Conservation (phyloP, 192 early-diverging fungal genomes). For the Cetraspora pellucida region DNA sequence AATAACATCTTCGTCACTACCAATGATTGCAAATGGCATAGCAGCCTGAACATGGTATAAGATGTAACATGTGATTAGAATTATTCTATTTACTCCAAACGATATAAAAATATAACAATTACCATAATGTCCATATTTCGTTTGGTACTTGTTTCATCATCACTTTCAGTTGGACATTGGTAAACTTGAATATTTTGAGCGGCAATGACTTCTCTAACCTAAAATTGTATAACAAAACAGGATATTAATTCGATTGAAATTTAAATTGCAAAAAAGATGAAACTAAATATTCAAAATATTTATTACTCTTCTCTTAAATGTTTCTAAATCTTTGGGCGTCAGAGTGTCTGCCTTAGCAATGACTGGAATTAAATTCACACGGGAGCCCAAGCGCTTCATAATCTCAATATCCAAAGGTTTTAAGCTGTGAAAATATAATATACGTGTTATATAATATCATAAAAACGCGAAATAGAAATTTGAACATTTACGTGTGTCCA, state of each 20-base stretch:
- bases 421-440: slow-evolving; percentile 49
- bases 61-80: slow-evolving; percentile 27
- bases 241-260: not conserved
- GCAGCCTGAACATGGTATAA: slow-evolving; percentile 56
- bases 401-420: slow-evolving; percentile 95
- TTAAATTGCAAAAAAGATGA: not conserved
- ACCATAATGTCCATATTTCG: slow-evolving; percentile 85
- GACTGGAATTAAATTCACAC: slow-evolving; percentile 97
- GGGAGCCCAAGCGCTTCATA: slow-evolving; percentile 95
- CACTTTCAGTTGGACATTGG: slow-evolving; percentile 85
- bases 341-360: slow-evolving; percentile 99
- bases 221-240: not conserved
- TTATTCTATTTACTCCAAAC: slow-evolving; percentile 4
- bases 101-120: slow-evolving; percentile 21
- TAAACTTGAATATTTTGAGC: slow-evolving; percentile 93
- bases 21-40: slow-evolving; percentile 96
- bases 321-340: slow-evolving; percentile 84
- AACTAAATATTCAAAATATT: not conserved
- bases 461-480: not conserved
- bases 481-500: slow-evolving; percentile 80
- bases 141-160: slow-evolving; percentile 75
- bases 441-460: slow-evolving; percentile 10
- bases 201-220: slow-evolving; percentile 88
- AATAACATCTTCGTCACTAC: slow-evolving; percentile 82
- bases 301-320: slow-evolving; percentile 93